Evolutionary conservation across 345 rosid species (phyloP).

Genomic region (Pelargonium nanum): DNA sequence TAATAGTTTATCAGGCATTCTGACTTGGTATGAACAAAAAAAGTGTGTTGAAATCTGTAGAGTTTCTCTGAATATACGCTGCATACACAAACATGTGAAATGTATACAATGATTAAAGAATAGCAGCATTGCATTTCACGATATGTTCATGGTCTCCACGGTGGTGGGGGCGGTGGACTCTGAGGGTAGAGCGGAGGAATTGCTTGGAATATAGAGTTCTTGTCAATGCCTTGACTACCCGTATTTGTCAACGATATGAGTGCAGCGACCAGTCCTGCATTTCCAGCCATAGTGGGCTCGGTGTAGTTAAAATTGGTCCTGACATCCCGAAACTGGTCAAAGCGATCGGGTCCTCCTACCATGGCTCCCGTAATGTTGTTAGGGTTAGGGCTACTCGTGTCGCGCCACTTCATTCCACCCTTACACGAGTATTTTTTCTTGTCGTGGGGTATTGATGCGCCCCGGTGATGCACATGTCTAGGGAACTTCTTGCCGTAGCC

Average conservation of each 20-base stretch:
- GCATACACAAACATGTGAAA: no score
- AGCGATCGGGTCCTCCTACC: constrained; percentile 74
- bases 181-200: constrained; percentile 73
- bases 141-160: constrained; percentile 59
- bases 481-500: constrained; percentile 52
- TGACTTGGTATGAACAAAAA: no score
- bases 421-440: constrained; percentile 51
- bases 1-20: no score
- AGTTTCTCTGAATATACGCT: no score
- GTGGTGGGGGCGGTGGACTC: constrained; percentile 66
- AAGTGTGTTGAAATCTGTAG: no score
- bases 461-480: constrained; percentile 68
- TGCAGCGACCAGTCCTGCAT: constrained; percentile 76
- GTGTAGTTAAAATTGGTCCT: constrained; percentile 45
- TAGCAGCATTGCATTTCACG: no score
- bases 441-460: constrained; percentile 59
- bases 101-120: background rate
- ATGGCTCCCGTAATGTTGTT: constrained; percentile 74
- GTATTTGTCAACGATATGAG: constrained; percentile 55
- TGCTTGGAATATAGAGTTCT: constrained; percentile 52
- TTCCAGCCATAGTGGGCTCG: constrained; percentile 76
- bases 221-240: constrained; percentile 42
- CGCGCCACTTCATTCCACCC: constrained; percentile 62
- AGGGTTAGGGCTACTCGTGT: constrained; percentile 47
- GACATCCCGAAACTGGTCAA: constrained; percentile 55